phyloP scores from a whole-genome alignment of 768 basidiomycete species.

The Fomitopsis serialis region DNA sequence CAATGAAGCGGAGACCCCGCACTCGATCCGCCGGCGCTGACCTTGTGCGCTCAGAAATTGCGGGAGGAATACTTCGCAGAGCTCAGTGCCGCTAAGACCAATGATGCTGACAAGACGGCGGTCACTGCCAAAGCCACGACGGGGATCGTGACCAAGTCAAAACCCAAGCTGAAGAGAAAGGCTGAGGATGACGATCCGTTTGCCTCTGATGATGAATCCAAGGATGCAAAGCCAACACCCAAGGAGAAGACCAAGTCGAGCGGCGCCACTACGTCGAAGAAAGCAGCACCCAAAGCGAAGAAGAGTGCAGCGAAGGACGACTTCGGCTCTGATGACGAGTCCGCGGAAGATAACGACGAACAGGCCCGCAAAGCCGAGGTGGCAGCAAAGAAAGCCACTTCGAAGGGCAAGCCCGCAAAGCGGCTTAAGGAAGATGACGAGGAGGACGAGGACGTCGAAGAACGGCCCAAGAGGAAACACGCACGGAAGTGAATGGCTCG shows the following conservation, averaged over 20 bases:
- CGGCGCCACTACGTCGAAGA: not conserved
- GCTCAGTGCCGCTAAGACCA: conserved; percentile 25
- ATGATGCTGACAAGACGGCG: conserved; percentile 15
- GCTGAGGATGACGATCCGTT: conserved; percentile 45
- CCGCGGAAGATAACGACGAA: conserved; percentile 7
- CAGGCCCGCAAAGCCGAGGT: not conserved
- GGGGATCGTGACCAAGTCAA: conserved; percentile 31
- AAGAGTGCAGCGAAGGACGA: conserved; percentile 5
- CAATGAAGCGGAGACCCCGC: not conserved
- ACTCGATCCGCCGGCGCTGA: not conserved
- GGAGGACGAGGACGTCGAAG: conserved; percentile 22
- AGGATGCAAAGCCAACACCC: conserved; percentile 23
- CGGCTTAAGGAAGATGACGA: conserved; percentile 5
- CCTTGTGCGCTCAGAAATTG: conserved; percentile 38
- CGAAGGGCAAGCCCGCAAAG: conserved; percentile 5
- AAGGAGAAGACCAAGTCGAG: conserved; percentile 14
- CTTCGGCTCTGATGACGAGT: conserved; percentile 16
- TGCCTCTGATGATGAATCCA: conserved; percentile 42
- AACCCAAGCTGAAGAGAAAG: conserved; percentile 45
- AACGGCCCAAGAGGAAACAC: conserved; percentile 33
- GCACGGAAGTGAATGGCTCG: conserved; percentile 11
- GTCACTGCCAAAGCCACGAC: conserved; percentile 11
- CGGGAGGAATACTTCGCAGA: conserved; percentile 59
- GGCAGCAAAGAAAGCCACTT: conserved; percentile 10
- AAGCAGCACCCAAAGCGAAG: not conserved